Conservation (phyloP, 2,329 filamentous ascomycete species). For the Neonectria punicea region DNA sequence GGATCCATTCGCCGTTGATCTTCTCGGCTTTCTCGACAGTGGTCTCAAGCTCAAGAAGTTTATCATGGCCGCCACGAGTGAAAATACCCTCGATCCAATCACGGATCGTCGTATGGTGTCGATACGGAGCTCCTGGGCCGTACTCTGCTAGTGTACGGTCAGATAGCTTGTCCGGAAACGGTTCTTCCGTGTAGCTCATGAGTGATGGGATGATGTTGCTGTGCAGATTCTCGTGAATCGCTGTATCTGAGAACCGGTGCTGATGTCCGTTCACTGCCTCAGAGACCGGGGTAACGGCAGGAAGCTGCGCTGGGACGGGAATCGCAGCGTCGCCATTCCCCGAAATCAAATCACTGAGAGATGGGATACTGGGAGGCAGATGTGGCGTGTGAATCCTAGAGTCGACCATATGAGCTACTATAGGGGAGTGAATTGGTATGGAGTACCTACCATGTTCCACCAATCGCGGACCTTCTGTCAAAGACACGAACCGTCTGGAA, state of each 20-base stretch:
- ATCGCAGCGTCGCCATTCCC: constrained; percentile 28
- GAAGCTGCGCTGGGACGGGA: constrained; percentile 25
- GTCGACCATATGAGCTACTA: neutral
- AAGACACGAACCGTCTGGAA: constrained; percentile 19
- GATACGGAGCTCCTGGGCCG: constrained; percentile 8
- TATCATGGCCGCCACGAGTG: constrained; percentile 12
- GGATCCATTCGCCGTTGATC: constrained; percentile 55
- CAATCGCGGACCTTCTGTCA: constrained; percentile 9
- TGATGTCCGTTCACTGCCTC: constrained; percentile 34
- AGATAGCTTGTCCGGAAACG: constrained; percentile 16
- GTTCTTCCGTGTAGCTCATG: constrained; percentile 22
- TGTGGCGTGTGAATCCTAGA: constrained; percentile 23
- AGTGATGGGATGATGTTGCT: constrained; percentile 21
- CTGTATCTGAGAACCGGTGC: constrained; percentile 31
- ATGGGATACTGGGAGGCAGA: constrained; percentile 11
- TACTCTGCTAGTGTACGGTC: constrained; percentile 16
- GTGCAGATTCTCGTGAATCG: constrained; percentile 28
- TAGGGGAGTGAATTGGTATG: too few relatives aligned
- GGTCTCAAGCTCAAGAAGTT: constrained; percentile 58
- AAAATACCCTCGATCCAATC: constrained; percentile 23
- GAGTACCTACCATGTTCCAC: constrained; percentile 16
- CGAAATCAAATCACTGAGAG: constrained; percentile 3
- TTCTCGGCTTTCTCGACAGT: constrained; percentile 66
- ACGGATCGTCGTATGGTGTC: constrained; percentile 16
- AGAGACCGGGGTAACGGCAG: constrained; percentile 30